Conservation (phyloP, 768 basidiomycete species). For the Chalciporus chontae region DNA sequence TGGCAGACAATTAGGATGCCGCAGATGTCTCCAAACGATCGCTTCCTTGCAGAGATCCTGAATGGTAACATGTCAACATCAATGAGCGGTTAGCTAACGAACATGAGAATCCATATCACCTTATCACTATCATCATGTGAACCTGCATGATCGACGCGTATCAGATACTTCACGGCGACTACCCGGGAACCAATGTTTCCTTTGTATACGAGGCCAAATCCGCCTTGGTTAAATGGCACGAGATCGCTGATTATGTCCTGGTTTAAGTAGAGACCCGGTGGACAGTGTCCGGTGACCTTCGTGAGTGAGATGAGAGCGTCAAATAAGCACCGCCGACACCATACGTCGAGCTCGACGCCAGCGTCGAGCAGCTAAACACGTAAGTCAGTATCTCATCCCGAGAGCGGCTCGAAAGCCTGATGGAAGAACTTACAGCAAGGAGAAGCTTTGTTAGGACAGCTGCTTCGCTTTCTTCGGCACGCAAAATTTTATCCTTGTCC, state of each 20-base stretch:
- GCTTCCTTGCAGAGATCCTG: slow-evolving; percentile 32
- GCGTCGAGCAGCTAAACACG: slow-evolving; percentile 15
- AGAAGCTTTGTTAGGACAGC: slow-evolving; percentile 20
- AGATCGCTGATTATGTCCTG: slow-evolving; percentile 8
- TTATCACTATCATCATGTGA: background rate
- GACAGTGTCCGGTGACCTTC: slow-evolving; percentile 17
- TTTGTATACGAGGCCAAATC: slow-evolving; percentile 20
- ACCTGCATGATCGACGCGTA: background rate
- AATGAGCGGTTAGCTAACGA: background rate
- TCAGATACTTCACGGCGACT: slow-evolving; percentile 29
- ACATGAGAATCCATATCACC: slow-evolving; percentile 12
- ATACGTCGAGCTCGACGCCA: slow-evolving; percentile 10
- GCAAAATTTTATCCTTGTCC: slow-evolving; percentile 4
- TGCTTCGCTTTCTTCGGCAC: background rate
- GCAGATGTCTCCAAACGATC: slow-evolving; percentile 33
- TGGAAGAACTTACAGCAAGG: background rate
- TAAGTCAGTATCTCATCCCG: too few species aligned
- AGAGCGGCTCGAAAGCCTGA: too few species aligned
- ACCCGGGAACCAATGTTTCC: slow-evolving; percentile 15
- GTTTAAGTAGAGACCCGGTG: slow-evolving; percentile 11
- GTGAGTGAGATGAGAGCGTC: slow-evolving; percentile 20
- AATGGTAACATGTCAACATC: background rate
- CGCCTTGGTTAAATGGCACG: slow-evolving; percentile 10
- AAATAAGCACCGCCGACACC: slow-evolving; percentile 15
- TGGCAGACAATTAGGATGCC: slow-evolving; percentile 35